Conservation (phyloP, 176 grass and related monocot genomes). For the Aegilops tauschii region DNA sequence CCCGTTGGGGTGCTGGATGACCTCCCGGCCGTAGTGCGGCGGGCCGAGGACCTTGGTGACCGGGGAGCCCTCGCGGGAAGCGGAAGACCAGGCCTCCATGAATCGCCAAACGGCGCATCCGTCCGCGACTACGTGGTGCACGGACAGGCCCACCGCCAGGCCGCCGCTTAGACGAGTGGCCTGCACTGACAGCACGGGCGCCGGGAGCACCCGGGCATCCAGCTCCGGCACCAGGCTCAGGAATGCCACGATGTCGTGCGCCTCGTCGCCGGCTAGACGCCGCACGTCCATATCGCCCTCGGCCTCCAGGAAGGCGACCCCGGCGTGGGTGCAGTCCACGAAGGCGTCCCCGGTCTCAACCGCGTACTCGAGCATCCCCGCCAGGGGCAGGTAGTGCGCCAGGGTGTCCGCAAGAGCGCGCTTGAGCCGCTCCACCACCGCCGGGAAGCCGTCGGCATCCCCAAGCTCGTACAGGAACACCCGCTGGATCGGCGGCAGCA, state of each 20-base stretch:
- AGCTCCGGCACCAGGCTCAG: constrained; percentile 26
- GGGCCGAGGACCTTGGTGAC: too few relatives aligned
- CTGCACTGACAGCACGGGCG: constrained; percentile 41
- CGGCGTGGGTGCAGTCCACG: constrained; percentile 23
- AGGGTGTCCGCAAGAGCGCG: not conserved
- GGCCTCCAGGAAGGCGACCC: constrained; percentile 33
- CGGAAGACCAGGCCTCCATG: constrained; percentile 37
- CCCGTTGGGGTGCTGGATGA: too few relatives aligned
- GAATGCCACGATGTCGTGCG: constrained; percentile 32
- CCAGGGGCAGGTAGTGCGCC: not conserved
- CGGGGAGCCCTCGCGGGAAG: too few relatives aligned
- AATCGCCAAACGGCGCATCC: constrained; percentile 37
- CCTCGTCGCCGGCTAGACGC: not conserved
- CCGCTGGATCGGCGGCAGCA: too few relatives aligned
- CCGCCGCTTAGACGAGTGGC: constrained; percentile 31
- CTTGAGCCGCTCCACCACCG: constrained; percentile 5
- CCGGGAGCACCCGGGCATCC: constrained; percentile 21
- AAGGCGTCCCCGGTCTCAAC: not conserved
- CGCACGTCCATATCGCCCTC: constrained; percentile 21
- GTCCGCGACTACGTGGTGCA: constrained; percentile 40
- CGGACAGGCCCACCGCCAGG: constrained; percentile 25
- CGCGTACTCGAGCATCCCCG: constrained; percentile 9
- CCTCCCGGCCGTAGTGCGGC: too few relatives aligned
- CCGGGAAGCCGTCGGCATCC: not conserved
- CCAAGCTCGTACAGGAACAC: too few relatives aligned